Evolutionary conservation across 2,329 filamentous ascomycete genomes (phyloP).

Genomic region (Fusarium nanum): DNA sequence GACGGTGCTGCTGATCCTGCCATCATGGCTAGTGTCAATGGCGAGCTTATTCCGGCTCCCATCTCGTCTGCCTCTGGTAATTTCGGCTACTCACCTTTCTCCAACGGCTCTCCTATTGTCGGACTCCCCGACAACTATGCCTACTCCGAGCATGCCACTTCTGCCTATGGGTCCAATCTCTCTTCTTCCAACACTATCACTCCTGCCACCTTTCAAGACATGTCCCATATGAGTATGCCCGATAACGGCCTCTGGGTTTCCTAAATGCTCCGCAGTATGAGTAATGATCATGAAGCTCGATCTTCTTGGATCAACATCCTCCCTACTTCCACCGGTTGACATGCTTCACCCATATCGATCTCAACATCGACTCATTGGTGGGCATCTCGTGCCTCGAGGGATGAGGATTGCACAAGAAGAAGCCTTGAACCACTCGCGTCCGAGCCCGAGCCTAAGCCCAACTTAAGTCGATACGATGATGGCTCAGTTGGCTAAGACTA

Average conservation of each 20-base stretch:
- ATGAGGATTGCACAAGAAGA: constrained; percentile 37
- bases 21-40: constrained; percentile 35
- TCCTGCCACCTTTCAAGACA: constrained; percentile 44
- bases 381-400: constrained; percentile 29
- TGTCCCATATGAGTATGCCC: constrained; percentile 39
- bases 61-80: constrained; percentile 44
- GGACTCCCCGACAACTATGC: constrained; percentile 42
- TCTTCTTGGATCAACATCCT: constrained; percentile 28
- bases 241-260: constrained; percentile 39
- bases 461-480: constrained; percentile 26
- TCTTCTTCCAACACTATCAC: constrained; percentile 48
- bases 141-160: constrained; percentile 43
- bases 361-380: constrained; percentile 7
- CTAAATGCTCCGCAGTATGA: constrained; percentile 17
- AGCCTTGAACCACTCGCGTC: constrained; percentile 27
- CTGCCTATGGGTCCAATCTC: constrained; percentile 44
- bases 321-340: constrained; percentile 34
- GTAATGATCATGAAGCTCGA: constrained; percentile 9
- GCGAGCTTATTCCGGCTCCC: constrained; percentile 39
- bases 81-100: constrained; percentile 41
- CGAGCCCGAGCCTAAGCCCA: constrained; percentile 26
- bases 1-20: constrained; percentile 33
- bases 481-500: constrained; percentile 3
- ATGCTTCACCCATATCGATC: constrained; percentile 9
- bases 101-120: constrained; percentile 40